Percentiles rank a stretch among this genome's conserved stretches.
phyloP scores from a whole-genome alignment of 192 early-diverging fungal genomes.

The Spinellus fusiger region DNA sequence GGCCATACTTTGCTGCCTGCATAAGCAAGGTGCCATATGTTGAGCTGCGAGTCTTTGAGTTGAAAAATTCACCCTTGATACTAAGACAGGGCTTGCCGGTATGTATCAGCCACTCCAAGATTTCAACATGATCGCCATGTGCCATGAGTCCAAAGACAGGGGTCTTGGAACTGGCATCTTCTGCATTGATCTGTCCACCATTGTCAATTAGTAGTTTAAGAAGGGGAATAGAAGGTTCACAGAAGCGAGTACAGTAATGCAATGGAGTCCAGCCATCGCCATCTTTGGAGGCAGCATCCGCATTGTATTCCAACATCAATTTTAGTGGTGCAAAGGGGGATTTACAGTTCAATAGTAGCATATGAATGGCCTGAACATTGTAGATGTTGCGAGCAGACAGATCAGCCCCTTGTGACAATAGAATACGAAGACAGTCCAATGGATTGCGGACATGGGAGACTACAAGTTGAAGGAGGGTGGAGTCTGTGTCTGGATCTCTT shows the following conservation, averaged over 20 bases:
- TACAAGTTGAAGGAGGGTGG: constrained; percentile 21
- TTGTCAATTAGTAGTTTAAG: constrained; percentile 14
- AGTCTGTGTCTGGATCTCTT: constrained; percentile 24
- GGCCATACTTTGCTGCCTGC: constrained; percentile 30
- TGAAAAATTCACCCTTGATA: constrained; percentile 22
- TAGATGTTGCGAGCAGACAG: constrained; percentile 13
- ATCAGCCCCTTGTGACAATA: constrained; percentile 24
- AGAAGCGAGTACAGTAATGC: constrained; percentile 33
- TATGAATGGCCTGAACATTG: constrained; percentile 25
- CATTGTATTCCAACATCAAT: constrained; percentile 28
- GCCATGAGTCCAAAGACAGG: constrained; percentile 29
- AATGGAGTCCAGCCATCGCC: constrained; percentile 60
- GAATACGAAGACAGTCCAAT: background rate
- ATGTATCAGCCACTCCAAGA: constrained; percentile 26
- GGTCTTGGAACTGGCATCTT: constrained; percentile 19
- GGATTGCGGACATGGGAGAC: constrained; percentile 6
- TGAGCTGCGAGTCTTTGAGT: constrained; percentile 8
- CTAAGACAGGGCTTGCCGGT: constrained; percentile 8
- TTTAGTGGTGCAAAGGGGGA: constrained; percentile 4
- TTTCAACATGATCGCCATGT: constrained; percentile 17
- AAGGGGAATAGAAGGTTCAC: constrained; percentile 15
- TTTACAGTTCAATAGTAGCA: constrained; percentile 10
- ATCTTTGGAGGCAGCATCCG: constrained; percentile 53
- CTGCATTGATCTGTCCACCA: constrained; percentile 27
- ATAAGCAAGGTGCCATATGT: constrained; percentile 11